phyloP scores from a whole-genome alignment of 805 yeast species.

The Sugiyamaella chiloensis region DNA sequence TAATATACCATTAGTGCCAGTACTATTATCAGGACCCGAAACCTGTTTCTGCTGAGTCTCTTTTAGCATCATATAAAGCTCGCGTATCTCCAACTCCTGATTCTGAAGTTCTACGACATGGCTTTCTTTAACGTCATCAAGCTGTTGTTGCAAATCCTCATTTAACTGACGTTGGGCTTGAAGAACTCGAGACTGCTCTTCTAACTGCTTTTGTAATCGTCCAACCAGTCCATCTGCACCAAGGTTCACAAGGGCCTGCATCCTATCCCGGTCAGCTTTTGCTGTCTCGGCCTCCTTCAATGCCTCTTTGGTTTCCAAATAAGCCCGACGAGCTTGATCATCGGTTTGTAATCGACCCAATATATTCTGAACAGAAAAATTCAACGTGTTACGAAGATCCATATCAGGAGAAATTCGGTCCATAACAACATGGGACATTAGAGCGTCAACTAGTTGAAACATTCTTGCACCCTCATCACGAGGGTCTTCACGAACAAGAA shows the following conservation, averaged over 20 bases:
- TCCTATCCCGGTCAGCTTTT: slow-evolving; percentile 55
- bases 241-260: slow-evolving; percentile 61
- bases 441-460: slow-evolving; percentile 60
- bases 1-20: slow-evolving; percentile 28
- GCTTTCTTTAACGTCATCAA: slow-evolving; percentile 55
- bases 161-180: slow-evolving; percentile 58
- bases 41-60: slow-evolving; percentile 36
- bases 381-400: slow-evolving; percentile 62
- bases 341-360: slow-evolving; percentile 76
- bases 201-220: slow-evolving; percentile 55
- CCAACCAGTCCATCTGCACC: slow-evolving; percentile 76
- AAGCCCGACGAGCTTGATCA: slow-evolving; percentile 77
- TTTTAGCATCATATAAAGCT: slow-evolving; percentile 51
- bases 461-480: slow-evolving; percentile 44
- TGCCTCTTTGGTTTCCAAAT: slow-evolving; percentile 51
- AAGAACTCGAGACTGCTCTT: slow-evolving; percentile 60
- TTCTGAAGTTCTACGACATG: slow-evolving; percentile 35
- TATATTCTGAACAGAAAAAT: slow-evolving; percentile 71
- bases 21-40: slow-evolving; percentile 9
- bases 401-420: slow-evolving; percentile 43
- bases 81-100: slow-evolving; percentile 59
- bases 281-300: slow-evolving; percentile 53
- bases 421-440: slow-evolving; percentile 58
- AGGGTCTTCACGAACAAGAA: slow-evolving; percentile 43
- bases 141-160: slow-evolving; percentile 55